Conservation (phyloP, 1,284 basidiomycete genomes). For the Naganishia albida region DNA sequence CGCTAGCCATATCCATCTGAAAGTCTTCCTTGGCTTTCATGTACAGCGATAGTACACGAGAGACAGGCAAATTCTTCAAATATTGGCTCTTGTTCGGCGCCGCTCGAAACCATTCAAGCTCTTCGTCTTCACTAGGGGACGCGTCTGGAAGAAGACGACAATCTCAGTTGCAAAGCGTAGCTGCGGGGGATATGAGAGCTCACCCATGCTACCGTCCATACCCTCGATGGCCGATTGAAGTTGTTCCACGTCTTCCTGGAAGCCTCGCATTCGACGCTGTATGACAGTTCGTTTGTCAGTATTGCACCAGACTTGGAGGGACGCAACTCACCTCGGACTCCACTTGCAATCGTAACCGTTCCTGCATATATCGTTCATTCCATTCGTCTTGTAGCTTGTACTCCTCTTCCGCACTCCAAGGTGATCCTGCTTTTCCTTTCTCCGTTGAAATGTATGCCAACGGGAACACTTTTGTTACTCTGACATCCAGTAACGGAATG, state of each 20-base stretch:
- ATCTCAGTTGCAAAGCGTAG: slow-evolving; percentile 7
- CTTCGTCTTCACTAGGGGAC: slow-evolving; percentile 38
- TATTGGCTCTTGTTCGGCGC: slow-evolving; percentile 48
- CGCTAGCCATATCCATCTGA: slow-evolving; percentile 59
- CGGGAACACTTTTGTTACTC: slow-evolving; percentile 65
- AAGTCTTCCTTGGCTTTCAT: slow-evolving; percentile 60
- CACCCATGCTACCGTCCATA: slow-evolving; percentile 8
- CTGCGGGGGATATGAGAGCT: slow-evolving; percentile 37
- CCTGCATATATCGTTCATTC: slow-evolving; percentile 56
- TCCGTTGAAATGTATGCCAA: slow-evolving; percentile 58
- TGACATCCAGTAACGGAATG: slow-evolving; percentile 73
- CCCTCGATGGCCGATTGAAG: slow-evolving; percentile 24
- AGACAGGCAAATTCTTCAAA: slow-evolving; percentile 55
- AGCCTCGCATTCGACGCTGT: slow-evolving; percentile 24
- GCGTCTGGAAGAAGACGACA: slow-evolving; percentile 12
- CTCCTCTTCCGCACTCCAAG: slow-evolving; percentile 73
- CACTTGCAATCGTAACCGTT: slow-evolving; percentile 41
- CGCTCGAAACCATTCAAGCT: slow-evolving; percentile 46
- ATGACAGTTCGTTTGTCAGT: slow-evolving; percentile 1
- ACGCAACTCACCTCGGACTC: slow-evolving; percentile 43
- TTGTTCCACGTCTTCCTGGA: slow-evolving; percentile 30
- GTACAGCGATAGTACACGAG: slow-evolving; percentile 67
- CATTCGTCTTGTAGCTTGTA: slow-evolving; percentile 63
- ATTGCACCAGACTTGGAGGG: slow-evolving; percentile 36
- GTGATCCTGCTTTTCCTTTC: slow-evolving; percentile 60